phyloP scores from a whole-genome alignment of 2,329 filamentous ascomycete genomes.

The Podosphaera fusca region DNA sequence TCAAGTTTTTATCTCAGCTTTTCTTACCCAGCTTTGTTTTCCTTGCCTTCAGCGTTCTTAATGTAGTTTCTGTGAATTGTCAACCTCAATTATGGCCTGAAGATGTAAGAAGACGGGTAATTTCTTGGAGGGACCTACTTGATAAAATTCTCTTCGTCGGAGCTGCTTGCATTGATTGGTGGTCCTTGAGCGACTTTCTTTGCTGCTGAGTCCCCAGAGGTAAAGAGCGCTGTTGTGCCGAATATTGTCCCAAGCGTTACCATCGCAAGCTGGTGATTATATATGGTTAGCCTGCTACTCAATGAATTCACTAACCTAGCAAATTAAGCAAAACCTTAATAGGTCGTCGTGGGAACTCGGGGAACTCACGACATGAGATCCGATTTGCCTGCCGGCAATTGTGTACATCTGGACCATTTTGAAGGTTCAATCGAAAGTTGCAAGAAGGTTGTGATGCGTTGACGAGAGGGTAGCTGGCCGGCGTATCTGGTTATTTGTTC shows the following conservation, averaged over 20 bases:
- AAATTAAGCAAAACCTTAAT: not conserved
- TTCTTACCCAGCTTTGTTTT: constrained; percentile 2
- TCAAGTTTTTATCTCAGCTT: too few relatives aligned
- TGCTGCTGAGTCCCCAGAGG: constrained; percentile 10
- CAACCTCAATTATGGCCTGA: constrained; percentile 1
- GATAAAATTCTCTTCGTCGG: constrained; percentile 17
- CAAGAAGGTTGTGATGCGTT: not conserved
- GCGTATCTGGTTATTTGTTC: too few relatives aligned
- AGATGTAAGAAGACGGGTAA: not conserved
- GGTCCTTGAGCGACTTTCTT: constrained; percentile 10
- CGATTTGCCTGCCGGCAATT: constrained; percentile 16
- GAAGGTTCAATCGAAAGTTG: constrained; percentile 5
- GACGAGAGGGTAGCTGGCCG: not conserved
- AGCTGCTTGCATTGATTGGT: constrained; percentile 16
- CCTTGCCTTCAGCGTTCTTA: constrained; percentile 8
- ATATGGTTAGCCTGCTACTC: constrained; percentile 5
- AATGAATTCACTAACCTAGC: not conserved
- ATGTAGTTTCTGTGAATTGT: constrained; percentile 10
- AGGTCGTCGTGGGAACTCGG: not conserved
- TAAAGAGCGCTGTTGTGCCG: constrained; percentile 5
- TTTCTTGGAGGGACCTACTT: constrained; percentile 11
- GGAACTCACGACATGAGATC: constrained; percentile 16
- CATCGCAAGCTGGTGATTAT: constrained; percentile 14
- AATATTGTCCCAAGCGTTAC: constrained; percentile 11
- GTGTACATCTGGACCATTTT: constrained; percentile 16